Conservation (phyloP, 495 filamentous ascomycete species). For the Penicillium maclennaniae region DNA sequence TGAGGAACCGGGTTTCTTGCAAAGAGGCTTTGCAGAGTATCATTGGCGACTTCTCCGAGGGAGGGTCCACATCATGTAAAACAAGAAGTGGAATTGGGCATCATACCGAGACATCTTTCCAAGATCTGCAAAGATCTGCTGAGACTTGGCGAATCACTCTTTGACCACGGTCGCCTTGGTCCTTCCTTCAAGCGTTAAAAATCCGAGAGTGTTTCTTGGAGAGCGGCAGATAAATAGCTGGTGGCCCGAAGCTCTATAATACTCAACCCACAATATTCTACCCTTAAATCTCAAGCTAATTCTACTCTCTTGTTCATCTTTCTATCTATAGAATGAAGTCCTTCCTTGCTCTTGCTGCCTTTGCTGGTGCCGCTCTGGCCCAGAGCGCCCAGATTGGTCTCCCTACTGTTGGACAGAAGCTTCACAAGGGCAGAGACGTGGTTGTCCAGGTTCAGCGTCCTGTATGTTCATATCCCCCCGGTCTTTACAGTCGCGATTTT, state of each 20-base stretch:
- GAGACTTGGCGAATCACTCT: conserved; percentile 20
- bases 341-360: conserved; percentile 18
- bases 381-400: conserved; percentile 65
- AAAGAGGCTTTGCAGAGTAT: neutral
- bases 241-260: neutral
- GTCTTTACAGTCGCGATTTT: neutral
- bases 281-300: neutral
- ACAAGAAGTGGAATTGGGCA: conserved; percentile 4
- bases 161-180: neutral
- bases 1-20: neutral
- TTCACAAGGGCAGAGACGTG: conserved; percentile 19
- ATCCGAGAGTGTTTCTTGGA: neutral
- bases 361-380: conserved; percentile 50
- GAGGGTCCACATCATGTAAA: conserved; percentile 3
- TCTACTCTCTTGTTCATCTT: neutral
- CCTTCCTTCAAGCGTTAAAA: neutral
- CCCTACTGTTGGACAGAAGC: conserved; percentile 35
- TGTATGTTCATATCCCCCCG: conserved; percentile 14
- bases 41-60: neutral
- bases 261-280: neutral
- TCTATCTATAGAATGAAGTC: conserved; percentile 23
- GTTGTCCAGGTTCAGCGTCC: conserved; percentile 33
- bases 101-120: conserved; percentile 12
- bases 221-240: neutral
- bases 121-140: conserved; percentile 8